Conservation (phyloP, 148 eudicot genomes). For the Spergularia marina region DNA sequence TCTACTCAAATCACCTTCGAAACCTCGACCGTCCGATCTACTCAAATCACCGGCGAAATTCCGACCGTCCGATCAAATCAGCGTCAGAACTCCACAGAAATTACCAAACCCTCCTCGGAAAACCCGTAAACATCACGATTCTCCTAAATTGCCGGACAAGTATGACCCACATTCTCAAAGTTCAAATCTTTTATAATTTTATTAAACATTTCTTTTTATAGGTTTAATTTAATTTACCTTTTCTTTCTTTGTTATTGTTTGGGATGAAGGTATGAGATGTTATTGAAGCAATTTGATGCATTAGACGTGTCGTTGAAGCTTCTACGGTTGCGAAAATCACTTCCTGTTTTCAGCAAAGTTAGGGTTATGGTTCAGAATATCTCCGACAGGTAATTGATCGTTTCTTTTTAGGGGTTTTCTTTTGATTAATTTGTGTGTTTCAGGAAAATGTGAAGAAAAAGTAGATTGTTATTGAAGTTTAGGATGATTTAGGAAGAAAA, state of each 20-base stretch:
- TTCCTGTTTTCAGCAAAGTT: slow-evolving; percentile 54
- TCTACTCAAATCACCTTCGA: neutral
- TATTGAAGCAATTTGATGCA: slow-evolving; percentile 59
- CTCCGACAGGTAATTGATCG: slow-evolving; percentile 52
- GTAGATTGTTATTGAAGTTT: too few relatives aligned
- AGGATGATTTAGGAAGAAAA: too few relatives aligned
- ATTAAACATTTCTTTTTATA: neutral
- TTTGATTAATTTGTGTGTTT: neutral
- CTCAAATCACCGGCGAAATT: slow-evolving; percentile 23
- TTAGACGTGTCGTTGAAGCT: slow-evolving; percentile 65
- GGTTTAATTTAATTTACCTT: neutral
- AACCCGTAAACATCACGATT: slow-evolving; percentile 19
- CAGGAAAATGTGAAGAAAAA: neutral
- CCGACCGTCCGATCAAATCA: slow-evolving; percentile 22
- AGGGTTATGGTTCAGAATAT: slow-evolving; percentile 57
- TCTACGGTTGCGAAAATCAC: slow-evolving; percentile 55
- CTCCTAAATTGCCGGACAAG: slow-evolving; percentile 57
- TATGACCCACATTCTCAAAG: slow-evolving; percentile 21
- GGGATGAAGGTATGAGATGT: slow-evolving; percentile 51
- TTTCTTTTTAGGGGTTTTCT: neutral
- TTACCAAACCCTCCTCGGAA: slow-evolving; percentile 36
- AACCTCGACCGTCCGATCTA: slow-evolving; percentile 29
- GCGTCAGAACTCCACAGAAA: slow-evolving; percentile 50
- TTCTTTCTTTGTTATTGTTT: slow-evolving; percentile 6
- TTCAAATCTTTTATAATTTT: neutral